Percentiles rank a stretch among this genome's conserved stretches.
phyloP scores from a whole-genome alignment of 2,329 filamentous ascomycete genomes.

The Trichophyton rubrum region DNA sequence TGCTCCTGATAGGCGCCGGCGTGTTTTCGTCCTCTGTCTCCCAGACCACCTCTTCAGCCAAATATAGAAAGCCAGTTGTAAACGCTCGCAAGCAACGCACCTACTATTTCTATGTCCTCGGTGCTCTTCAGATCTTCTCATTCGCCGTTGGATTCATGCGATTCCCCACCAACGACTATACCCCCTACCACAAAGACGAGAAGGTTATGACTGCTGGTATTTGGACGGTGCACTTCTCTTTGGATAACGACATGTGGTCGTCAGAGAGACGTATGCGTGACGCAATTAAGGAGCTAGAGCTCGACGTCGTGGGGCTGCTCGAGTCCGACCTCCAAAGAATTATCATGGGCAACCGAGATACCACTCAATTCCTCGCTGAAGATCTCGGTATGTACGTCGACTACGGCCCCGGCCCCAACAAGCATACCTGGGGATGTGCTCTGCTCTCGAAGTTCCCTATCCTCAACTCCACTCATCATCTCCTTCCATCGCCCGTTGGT shows the following conservation, averaged over 20 bases:
- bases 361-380: conserved; percentile 87
- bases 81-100: conserved; percentile 42
- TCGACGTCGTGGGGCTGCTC: conserved; percentile 92
- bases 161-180: conserved; percentile 86
- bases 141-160: conserved; percentile 72
- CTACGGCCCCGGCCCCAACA: conserved; percentile 93
- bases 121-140: conserved; percentile 67
- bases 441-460: conserved; percentile 96
- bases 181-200: conserved; percentile 74
- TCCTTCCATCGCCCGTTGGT: conserved; percentile 83
- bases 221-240: conserved; percentile 96
- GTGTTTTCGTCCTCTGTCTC: conserved; percentile 56
- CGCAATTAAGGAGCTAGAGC: conserved; percentile 79
- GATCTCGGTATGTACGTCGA: conserved; percentile 98
- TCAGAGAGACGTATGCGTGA: conserved; percentile 90
- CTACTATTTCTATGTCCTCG: conserved; percentile 60
- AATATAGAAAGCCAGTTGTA: conserved; percentile 26
- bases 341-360: conserved; percentile 98
- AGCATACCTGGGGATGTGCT: conserved; percentile 93
- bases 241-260: conserved; percentile 98
- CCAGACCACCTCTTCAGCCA: conserved; percentile 30
- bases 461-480: conserved; percentile 88
- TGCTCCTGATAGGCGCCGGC: conserved; percentile 72
- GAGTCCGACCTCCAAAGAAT: conserved; percentile 91
- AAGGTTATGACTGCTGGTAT: conserved; percentile 88